Evolutionary conservation across 345 rosid species (phyloP), one percentile per base, ranked within the genome.

Genomic region (Chamaenerion angustifolium): DNA sequence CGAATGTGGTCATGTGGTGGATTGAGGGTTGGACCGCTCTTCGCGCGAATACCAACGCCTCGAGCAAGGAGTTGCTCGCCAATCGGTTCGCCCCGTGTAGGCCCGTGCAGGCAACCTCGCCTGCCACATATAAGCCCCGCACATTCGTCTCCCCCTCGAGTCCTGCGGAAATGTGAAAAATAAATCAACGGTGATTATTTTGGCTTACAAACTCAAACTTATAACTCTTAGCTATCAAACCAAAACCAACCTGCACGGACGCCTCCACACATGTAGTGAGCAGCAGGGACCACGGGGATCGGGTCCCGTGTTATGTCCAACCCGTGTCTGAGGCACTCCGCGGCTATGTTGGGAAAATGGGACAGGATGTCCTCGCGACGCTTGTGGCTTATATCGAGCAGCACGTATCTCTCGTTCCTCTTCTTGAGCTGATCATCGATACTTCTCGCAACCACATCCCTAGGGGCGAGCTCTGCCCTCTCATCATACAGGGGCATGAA

Each of bases 221-320:
- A 4, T 21, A 21, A 21, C 25, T 21, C 25, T 4, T 2, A 21
- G 4, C 2, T 21, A 21, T 21, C 25, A 21, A 21, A 1, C 25
- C 2, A 31, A 31, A 31, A 31, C 37, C 37, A 1, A 31, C 37
- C 37, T 47, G 95, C 82, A 6, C 83, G 88, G 52, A 92, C 96
- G 51, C 96, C 98, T 51, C 96, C 98, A 43, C 98, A 87, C 81
- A 92, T 82, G 80, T 92, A 92, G 65, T 92, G 96, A 10, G 98
- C 96, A 21, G 98, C 96, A 18, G 98, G 96, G 46, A 87, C 96
- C 16, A 83, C 90, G 0, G 96, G 96, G 46, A 87, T 83, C 40
- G 96, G 88, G 54, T 83, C 75, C 10, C 35, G 48, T 17, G 96
- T 87, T 57, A 87, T 84, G 49, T 87, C 98, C 6, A 87, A 63